These are phyloP conservation scores for Arthrobotrys iridis DNA, from an alignment of 2,329 filamentous ascomycete genomes.

Conservation along the genomic window DNA sequence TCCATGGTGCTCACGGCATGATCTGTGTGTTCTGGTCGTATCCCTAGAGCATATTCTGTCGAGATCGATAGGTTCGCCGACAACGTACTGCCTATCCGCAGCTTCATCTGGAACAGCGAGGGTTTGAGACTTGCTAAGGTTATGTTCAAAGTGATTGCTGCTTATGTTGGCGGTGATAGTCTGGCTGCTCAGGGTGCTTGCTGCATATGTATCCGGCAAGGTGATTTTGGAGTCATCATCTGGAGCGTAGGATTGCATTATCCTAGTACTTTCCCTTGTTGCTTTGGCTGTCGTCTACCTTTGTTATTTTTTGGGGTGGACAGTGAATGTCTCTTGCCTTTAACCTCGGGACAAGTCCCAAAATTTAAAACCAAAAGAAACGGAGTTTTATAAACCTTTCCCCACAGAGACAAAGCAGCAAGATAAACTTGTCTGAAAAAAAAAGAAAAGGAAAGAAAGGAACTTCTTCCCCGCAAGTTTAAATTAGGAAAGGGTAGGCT, in stretches of 20 bases:
- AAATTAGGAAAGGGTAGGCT: conserved; percentile 4
- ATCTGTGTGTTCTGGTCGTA: conserved; percentile 26
- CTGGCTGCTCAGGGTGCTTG: conserved; percentile 15
- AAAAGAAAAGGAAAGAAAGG: too few species aligned
- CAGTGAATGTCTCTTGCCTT: neutral
- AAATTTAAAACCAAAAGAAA: neutral
- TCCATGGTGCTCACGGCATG: conserved; percentile 22
- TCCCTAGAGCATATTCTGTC: conserved; percentile 31
- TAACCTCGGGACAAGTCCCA: conserved; percentile 21
- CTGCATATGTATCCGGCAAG: conserved; percentile 10
- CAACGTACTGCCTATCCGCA: conserved; percentile 37
- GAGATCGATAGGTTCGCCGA: conserved; percentile 47
- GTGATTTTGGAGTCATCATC: conserved; percentile 32
- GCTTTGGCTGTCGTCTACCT: neutral
- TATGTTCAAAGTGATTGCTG: conserved; percentile 1
- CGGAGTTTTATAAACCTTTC: conserved; percentile 5
- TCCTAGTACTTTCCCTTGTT: neutral
- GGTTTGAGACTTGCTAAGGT: neutral
- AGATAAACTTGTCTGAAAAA: conserved; percentile 1
- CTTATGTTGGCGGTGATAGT: neutral
- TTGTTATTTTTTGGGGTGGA: neutral
- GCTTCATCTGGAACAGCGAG: conserved; percentile 31
- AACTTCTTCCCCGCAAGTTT: conserved; percentile 1
- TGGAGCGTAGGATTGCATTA: conserved; percentile 17
- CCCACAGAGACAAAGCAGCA: neutral